A percentile compares a stretch with the other conserved stretches of the same genome.
These are phyloP conservation scores for Amanita rimosa DNA, from an alignment of 768 basidiomycete species.

Conservation along the genomic window DNA sequence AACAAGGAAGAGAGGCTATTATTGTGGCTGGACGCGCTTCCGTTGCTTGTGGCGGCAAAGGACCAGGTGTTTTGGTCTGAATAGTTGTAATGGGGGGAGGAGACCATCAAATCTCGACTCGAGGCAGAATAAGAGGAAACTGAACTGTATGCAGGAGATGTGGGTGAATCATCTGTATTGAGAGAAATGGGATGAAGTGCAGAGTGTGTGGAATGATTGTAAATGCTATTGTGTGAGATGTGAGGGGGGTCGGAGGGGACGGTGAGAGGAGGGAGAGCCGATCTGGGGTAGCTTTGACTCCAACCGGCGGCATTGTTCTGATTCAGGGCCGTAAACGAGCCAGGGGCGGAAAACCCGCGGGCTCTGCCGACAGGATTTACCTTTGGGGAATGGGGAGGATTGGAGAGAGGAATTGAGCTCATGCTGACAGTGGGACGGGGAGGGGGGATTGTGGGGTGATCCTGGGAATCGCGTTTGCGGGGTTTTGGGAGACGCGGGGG, in stretches of 20 bases:
- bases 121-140: slow-evolving; percentile 33
- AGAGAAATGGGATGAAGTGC: slow-evolving; percentile 55
- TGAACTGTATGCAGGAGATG: slow-evolving; percentile 29
- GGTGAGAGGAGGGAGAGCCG: slow-evolving; percentile 69
- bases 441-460: slow-evolving; percentile 59
- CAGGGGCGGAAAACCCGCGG: slow-evolving; percentile 77
- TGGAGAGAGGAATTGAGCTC: slow-evolving; percentile 54
- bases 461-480: slow-evolving; percentile 66
- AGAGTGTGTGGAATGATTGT: slow-evolving; percentile 48
- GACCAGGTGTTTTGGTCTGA: slow-evolving; percentile 49
- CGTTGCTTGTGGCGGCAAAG: slow-evolving; percentile 30
- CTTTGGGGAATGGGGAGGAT: slow-evolving; percentile 37
- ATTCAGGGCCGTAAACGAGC: slow-evolving; percentile 63
- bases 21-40: slow-evolving; percentile 50
- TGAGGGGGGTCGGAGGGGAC: slow-evolving; percentile 69
- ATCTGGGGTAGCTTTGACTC: slow-evolving; percentile 47
- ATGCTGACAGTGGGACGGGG: slow-evolving; percentile 69
- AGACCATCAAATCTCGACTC: slow-evolving; percentile 29
- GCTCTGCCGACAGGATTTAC: slow-evolving; percentile 39
- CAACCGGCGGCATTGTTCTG: slow-evolving; percentile 48
- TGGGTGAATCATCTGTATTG: slow-evolving; percentile 51
- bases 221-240: slow-evolving; percentile 45
- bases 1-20: slow-evolving; percentile 69
- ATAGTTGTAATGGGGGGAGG: slow-evolving; percentile 53
- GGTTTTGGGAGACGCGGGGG: slow-evolving; percentile 88